Conservation (phyloP, 176 grass and related monocot genomes). For the Leersia perrieri region DNA sequence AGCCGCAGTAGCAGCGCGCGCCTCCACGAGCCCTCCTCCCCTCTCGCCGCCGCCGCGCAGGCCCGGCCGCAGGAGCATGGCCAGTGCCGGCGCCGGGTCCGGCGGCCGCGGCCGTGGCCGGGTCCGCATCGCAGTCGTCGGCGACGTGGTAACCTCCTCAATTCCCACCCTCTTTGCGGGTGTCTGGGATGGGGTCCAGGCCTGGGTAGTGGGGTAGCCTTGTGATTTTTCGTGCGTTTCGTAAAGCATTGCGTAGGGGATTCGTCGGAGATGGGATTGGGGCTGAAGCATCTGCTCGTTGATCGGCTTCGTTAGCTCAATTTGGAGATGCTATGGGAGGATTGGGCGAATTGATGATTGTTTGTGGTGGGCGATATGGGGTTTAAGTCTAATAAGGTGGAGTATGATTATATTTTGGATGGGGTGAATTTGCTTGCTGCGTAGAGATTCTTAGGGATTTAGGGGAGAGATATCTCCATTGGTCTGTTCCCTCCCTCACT, state of each 20-base stretch:
- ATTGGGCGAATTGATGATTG: neutral
- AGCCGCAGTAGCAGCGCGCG: constrained; percentile 10
- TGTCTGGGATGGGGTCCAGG: neutral
- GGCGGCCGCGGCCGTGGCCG: constrained; percentile 29
- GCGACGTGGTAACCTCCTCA: constrained; percentile 76
- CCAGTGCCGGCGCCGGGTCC: constrained; percentile 27
- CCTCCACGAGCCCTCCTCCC: constrained; percentile 4
- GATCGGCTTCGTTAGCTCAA: neutral
- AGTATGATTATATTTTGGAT: neutral
- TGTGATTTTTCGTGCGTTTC: neutral
- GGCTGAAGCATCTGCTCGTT: neutral
- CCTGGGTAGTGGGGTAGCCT: neutral
- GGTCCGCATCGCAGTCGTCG: constrained; percentile 79
- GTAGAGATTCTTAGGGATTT: neutral
- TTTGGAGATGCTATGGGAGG: neutral
- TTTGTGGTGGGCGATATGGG: neutral
- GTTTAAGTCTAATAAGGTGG: neutral
- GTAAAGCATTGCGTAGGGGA: neutral
- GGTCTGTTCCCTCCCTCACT: too few relatives aligned
- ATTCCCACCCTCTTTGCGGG: neutral
- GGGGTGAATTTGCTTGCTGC: neutral
- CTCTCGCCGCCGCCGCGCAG: constrained; percentile 23
- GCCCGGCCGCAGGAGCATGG: constrained; percentile 19
- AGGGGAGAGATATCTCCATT: too few relatives aligned
- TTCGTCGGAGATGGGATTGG: neutral